phyloP scores from a whole-genome alignment of 805 yeast genomes.

The Wickerhamomyces hampshirensis region DNA sequence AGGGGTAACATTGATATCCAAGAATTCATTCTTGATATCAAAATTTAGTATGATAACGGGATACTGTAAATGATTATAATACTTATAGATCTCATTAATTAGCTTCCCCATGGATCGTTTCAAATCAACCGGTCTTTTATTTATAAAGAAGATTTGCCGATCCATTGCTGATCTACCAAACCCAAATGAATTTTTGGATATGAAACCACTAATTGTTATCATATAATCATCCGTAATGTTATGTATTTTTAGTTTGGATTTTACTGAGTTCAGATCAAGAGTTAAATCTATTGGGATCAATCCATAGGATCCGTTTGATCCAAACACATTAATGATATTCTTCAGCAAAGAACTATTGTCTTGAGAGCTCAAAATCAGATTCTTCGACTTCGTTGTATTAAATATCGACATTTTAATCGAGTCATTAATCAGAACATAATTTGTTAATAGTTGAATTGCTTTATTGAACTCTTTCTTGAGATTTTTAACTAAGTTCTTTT shows the following conservation, averaged over 20 bases:
- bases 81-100: conserved; percentile 69
- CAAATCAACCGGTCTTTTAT: conserved; percentile 67
- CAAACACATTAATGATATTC: conserved; percentile 66
- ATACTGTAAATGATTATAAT: conserved; percentile 64
- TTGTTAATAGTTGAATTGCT: conserved; percentile 55
- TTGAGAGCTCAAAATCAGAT: conserved; percentile 52
- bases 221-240: conserved; percentile 23
- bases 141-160: conserved; percentile 71
- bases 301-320: conserved; percentile 58
- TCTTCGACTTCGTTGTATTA: conserved; percentile 47
- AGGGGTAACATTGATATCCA: conserved; percentile 91
- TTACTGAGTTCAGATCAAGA: conserved; percentile 31
- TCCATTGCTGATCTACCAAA: conserved; percentile 68
- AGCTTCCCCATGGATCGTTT: conserved; percentile 51
- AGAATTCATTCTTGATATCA: conserved; percentile 39
- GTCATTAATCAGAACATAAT: conserved; percentile 59
- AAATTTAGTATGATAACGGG: conserved; percentile 70
- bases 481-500: conserved; percentile 65
- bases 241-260: conserved; percentile 11
- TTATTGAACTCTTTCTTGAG: conserved; percentile 67
- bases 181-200: conserved; percentile 79
- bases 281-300: conserved; percentile 44
- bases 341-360: conserved; percentile 44
- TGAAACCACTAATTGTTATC: conserved; percentile 47
- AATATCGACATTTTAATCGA: conserved; percentile 56